Evolutionary conservation across 1,284 basidiomycete genomes (phyloP).

Genomic region (Fomitiporia mediterranea): DNA sequence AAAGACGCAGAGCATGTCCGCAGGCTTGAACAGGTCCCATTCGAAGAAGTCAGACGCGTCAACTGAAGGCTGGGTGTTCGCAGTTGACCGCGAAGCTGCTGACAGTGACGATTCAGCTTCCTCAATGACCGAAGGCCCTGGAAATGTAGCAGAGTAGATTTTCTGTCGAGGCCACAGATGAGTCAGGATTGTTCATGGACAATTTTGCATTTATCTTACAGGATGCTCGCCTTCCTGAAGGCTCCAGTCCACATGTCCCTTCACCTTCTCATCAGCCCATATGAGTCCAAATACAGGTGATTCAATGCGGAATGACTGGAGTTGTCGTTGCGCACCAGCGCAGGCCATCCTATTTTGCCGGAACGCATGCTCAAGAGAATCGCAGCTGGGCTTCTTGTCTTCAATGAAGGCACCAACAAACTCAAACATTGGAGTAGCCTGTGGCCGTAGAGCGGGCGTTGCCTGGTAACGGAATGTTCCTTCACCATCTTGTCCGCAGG

Average conservation of each 20-base stretch:
- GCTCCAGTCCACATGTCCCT: slow-evolving; percentile 55
- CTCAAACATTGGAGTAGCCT: slow-evolving; percentile 44
- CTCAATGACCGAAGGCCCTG: slow-evolving; percentile 23
- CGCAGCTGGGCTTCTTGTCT: slow-evolving; percentile 52
- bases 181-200: not conserved
- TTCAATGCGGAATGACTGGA: slow-evolving; percentile 41
- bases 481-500: slow-evolving; percentile 35
- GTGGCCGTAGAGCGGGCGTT: slow-evolving; percentile 43
- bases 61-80: not conserved
- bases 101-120: slow-evolving; percentile 5
- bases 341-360: slow-evolving; percentile 56
- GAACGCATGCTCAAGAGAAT: slow-evolving; percentile 47
- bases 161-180: slow-evolving; percentile 29
- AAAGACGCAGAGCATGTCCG: slow-evolving; percentile 45
- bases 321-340: slow-evolving; percentile 44
- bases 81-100: slow-evolving; percentile 1
- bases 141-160: slow-evolving; percentile 48
- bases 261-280: slow-evolving; percentile 48
- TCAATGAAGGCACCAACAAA: slow-evolving; percentile 52
- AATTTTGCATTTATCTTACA: slow-evolving; percentile 27
- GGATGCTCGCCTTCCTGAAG: slow-evolving; percentile 29
- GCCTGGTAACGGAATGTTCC: slow-evolving; percentile 50
- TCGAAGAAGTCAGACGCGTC: slow-evolving; percentile 36
- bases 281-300: slow-evolving; percentile 51
- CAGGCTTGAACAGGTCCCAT: slow-evolving; percentile 43